A percentile compares a stretch with the other conserved stretches of the same genome.
Evolutionary conservation across 805 yeast species (phyloP).

Genomic region (Cyberlindnera euphorbiae): DNA sequence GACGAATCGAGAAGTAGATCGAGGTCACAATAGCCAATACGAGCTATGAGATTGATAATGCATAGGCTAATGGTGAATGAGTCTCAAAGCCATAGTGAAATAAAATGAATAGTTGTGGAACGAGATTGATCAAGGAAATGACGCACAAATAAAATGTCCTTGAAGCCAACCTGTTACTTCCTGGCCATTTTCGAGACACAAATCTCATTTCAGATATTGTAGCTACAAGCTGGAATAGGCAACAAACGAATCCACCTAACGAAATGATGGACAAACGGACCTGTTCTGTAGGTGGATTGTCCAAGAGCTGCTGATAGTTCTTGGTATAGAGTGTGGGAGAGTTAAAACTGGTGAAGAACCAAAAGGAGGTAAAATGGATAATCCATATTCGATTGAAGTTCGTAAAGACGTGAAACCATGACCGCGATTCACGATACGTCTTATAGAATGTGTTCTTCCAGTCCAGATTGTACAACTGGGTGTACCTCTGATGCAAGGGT

Average conservation of each 20-base stretch:
- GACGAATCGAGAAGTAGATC: slow-evolving; percentile 51
- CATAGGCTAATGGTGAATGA: slow-evolving; percentile 33
- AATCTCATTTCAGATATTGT: slow-evolving; percentile 53
- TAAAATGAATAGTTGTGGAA: slow-evolving; percentile 53
- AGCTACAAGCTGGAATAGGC: slow-evolving; percentile 53
- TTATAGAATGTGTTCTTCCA: slow-evolving; percentile 71
- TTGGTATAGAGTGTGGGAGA: slow-evolving; percentile 65
- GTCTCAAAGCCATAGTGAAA: slow-evolving; percentile 34
- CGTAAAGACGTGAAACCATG: slow-evolving; percentile 70
- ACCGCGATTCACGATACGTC: slow-evolving; percentile 68
- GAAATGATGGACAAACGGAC: slow-evolving; percentile 55
- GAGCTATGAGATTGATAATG: slow-evolving; percentile 50
- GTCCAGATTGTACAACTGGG: slow-evolving; percentile 43
- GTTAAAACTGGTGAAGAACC: slow-evolving; percentile 74
- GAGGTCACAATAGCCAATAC: slow-evolving; percentile 52
- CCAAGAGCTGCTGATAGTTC: slow-evolving; percentile 44
- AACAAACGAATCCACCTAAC: slow-evolving; percentile 62
- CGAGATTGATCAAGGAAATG: slow-evolving; percentile 41
- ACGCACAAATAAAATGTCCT: slow-evolving; percentile 41
- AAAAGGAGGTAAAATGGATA: slow-evolving; percentile 66
- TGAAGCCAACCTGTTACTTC: slow-evolving; percentile 53
- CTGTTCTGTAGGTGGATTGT: slow-evolving; percentile 60
- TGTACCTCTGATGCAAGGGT: slow-evolving; percentile 49
- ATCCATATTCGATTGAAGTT: slow-evolving; percentile 81
- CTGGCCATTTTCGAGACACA: slow-evolving; percentile 72